These are phyloP conservation scores for Neurospora tetrasperma DNA, from an alignment of 495 filamentous ascomycete genomes.

Conservation along the genomic window DNA sequence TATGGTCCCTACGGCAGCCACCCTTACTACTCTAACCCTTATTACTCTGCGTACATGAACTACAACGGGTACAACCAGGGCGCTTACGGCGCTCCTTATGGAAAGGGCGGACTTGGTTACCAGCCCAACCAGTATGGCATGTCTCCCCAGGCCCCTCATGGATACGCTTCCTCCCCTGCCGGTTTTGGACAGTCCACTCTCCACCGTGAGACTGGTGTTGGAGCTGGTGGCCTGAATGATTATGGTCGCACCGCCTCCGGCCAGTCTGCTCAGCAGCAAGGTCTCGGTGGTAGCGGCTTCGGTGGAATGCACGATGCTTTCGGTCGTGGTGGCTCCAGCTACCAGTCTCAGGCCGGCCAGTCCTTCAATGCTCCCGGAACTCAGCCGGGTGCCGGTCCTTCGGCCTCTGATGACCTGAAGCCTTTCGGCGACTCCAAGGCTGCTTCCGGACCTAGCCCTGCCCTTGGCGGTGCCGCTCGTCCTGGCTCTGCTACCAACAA, in stretches of 20 bases:
- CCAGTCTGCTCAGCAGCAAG: conserved; percentile 60
- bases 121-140: conserved; percentile 73
- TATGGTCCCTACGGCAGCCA: conserved; percentile 58
- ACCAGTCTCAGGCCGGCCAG: conserved; percentile 54
- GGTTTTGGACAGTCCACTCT: conserved; percentile 63
- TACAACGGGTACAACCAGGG: conserved; percentile 58
- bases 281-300: conserved; percentile 54
- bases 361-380: conserved; percentile 54
- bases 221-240: conserved; percentile 45
- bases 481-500: conserved; percentile 79
- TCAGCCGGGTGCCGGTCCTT: conserved; percentile 33
- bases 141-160: conserved; percentile 60
- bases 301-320: conserved; percentile 71
- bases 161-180: conserved; percentile 68
- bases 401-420: conserved; percentile 62
- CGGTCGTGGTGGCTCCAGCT: conserved; percentile 51
- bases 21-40: conserved; percentile 72
- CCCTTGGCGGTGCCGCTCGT: conserved; percentile 66
- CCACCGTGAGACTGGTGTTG: conserved; percentile 51
- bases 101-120: conserved; percentile 59
- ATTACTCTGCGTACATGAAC: conserved; percentile 72
- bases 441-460: conserved; percentile 70
- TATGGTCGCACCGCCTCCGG: conserved; percentile 68
- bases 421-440: conserved; percentile 58
- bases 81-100: conserved; percentile 62